These are phyloP conservation scores for Arabidopsis thaliana DNA, from an alignment of 345 rosid genomes.

Conservation along the genomic window TAIR10.1 NC_003076.8:5570001-5570500, in stretches of 20 bases:
- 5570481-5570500: conserved; percentile 89
- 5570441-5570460: conserved; percentile 55
- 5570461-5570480: conserved; percentile 87
- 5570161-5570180: conserved; percentile 93
- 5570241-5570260: background rate
- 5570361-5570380: conserved; percentile 96
- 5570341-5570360: conserved; percentile 98
- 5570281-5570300: conserved; percentile 28
- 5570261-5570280: conserved; percentile 22
- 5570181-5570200: conserved; percentile 97
- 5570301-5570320: conserved; percentile 97
- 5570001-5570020: background rate
- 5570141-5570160: conserved; percentile 97
- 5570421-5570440: conserved; percentile 51
- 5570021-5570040: conserved; percentile 15
- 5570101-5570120: conserved; percentile 47
- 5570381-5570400: conserved; percentile 99
- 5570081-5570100: conserved; percentile 25
- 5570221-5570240: conserved; percentile 13
- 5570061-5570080: conserved; percentile 2
- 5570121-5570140: conserved; percentile 87
- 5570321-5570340: conserved; percentile 96
- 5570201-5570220: conserved; percentile 85
- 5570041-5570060: conserved; percentile 4
- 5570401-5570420: conserved; percentile 58